A percentile compares a stretch with the other conserved stretches of the same genome.
Evolutionary conservation across 1,284 basidiomycete genomes (phyloP).

Genomic region (Chalciporus sp.): DNA sequence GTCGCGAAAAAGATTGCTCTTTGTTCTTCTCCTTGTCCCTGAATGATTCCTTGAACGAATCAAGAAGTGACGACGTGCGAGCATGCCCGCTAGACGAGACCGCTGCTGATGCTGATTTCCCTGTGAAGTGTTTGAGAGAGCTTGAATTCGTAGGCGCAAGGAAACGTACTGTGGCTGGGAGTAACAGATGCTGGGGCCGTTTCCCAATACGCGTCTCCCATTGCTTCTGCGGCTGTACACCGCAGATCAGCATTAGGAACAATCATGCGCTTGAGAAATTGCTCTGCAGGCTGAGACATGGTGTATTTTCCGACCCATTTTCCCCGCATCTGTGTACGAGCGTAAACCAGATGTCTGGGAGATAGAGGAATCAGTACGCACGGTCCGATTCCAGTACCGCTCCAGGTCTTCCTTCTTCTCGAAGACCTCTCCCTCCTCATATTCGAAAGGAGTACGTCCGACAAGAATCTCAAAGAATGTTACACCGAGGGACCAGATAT

Average conservation of each 20-base stretch:
- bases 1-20: slow-evolving; percentile 23
- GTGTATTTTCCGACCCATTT: slow-evolving; percentile 84
- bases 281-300: slow-evolving; percentile 68
- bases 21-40: slow-evolving; percentile 31
- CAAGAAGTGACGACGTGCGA: slow-evolving; percentile 20
- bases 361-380: slow-evolving; percentile 33
- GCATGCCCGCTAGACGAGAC: slow-evolving; percentile 7
- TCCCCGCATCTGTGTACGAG: slow-evolving; percentile 56
- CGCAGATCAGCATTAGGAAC: slow-evolving; percentile 73
- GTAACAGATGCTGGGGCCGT: slow-evolving; percentile 13
- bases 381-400: slow-evolving; percentile 82
- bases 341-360: background rate
- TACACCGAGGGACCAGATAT: slow-evolving; percentile 91
- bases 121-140: slow-evolving; percentile 14
- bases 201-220: slow-evolving; percentile 71
- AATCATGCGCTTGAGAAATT: slow-evolving; percentile 74
- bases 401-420: slow-evolving; percentile 81
- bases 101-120: slow-evolving; percentile 27
- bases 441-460: slow-evolving; percentile 90
- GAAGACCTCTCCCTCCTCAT: slow-evolving; percentile 78
- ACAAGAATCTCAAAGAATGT: slow-evolving; percentile 92
- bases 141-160: background rate
- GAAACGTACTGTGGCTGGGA: slow-evolving; percentile 28
- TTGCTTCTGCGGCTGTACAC: slow-evolving; percentile 64
- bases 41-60: slow-evolving; percentile 22